Base-by-base conservation (phyloP, 345 rosid species). In the Gossypium stocksii region DNA sequence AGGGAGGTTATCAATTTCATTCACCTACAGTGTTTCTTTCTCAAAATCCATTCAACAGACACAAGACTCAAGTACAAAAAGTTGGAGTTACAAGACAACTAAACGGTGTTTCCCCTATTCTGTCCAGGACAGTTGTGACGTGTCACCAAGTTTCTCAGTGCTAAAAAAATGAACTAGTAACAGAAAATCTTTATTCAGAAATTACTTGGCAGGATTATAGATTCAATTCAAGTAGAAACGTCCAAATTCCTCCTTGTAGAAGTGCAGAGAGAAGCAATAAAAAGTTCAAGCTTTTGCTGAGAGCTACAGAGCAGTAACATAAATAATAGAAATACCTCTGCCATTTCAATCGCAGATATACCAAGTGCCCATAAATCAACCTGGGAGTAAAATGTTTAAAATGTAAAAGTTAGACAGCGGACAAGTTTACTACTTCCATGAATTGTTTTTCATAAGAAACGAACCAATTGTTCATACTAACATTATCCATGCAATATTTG, bases 351-450 rank as follows among this genome's bases (percentile, higher is more conserved):
- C 57, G 98, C 98, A 85, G 98, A 94, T 79, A 94, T 94, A 76
- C 98, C 98, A 82, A 94, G 97, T 59, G 98, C 98, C 98, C 98
- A 92, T 51, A 94, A 94, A 82, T 94, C 98, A 74, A 94, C 98
- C 98, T 94, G 86, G 71, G 81, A 76, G 79, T 48, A 61, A 80
- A 43, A 57, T 59, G 75, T 48, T 65, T 27, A 29, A 63, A 73
- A 70, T 12, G 15, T 3, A 48, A 43, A n/a, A 76, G 65, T 72
- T 71, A 72, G 69, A 25, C 58, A 59, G 58, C 15, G 9, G 38
- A 38, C 22, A 67, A 56, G 16, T 17, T 63, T 38, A 63, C 43
- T 14, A 34, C 10, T 62, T 67, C 44, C 6, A 75, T 29, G 25
- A 68, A 22, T 17, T 19, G 16, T 16, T 69, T 51, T 23, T 29